A percentile compares a stretch with the other conserved stretches of the same genome.
These are phyloP conservation scores for Zymoseptoria tritici DNA, from an alignment of 2,329 filamentous ascomycete species.

Conservation along the genomic window DNA sequence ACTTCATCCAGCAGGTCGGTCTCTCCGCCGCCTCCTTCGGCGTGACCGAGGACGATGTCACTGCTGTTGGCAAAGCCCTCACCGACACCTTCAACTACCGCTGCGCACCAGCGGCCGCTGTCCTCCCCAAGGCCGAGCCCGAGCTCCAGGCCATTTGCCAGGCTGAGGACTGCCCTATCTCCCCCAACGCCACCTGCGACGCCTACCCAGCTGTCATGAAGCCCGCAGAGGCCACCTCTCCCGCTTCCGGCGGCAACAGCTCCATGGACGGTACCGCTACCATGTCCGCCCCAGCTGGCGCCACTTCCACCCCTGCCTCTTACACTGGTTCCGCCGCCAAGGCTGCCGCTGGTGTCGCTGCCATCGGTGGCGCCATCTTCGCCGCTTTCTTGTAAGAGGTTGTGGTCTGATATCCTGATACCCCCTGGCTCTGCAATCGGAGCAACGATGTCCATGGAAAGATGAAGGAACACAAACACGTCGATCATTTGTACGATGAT, in stretches of 20 bases:
- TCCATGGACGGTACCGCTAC: conserved; percentile 1
- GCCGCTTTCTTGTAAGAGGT: neutral
- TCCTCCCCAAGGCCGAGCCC: conserved; percentile 40
- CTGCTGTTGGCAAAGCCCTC: conserved; percentile 43
- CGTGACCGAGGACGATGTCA: conserved; percentile 47
- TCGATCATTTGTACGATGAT: neutral
- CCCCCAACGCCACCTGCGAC: conserved; percentile 41
- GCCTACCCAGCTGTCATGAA: conserved; percentile 32
- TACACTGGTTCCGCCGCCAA: conserved; percentile 10
- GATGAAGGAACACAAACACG: neutral
- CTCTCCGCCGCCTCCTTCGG: conserved; percentile 52
- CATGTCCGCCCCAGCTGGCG: conserved; percentile 1
- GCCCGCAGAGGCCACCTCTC: conserved; percentile 5
- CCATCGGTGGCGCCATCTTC: neutral
- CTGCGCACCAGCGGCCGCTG: conserved; percentile 42
- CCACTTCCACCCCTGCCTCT: neutral
- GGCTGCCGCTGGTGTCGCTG: conserved; percentile 6
- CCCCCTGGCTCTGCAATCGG: neutral
- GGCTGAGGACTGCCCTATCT: conserved; percentile 43
- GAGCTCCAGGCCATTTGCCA: conserved; percentile 53
- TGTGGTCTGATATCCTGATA: neutral
- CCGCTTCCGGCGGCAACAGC: neutral
- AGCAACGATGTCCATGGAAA: neutral
- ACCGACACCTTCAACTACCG: conserved; percentile 45
- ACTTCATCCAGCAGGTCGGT: conserved; percentile 55